Percentiles rank a stretch among this genome's conserved stretches.
Conservation (phyloP, 2,329 filamentous ascomycete species). For the Botrytis paeoniae region DNA sequence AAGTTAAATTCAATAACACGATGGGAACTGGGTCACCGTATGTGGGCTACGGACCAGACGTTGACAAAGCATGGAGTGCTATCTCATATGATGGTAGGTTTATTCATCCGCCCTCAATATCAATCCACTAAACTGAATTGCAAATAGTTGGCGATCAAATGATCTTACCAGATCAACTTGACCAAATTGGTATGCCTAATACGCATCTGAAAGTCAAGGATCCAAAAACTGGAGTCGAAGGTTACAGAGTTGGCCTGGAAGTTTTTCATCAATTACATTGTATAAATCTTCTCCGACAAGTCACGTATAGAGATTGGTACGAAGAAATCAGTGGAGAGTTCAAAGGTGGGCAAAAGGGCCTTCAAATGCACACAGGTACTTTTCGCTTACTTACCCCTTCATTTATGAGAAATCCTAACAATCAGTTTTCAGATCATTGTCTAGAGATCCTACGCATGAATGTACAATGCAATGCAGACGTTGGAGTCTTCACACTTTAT, state of each 20-base stretch:
- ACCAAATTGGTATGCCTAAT: conserved; percentile 50
- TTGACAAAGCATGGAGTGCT: conserved; percentile 56
- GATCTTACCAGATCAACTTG: conserved; percentile 53
- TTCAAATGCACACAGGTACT: conserved; percentile 42
- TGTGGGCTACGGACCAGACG: conserved; percentile 54
- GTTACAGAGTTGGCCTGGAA: conserved; percentile 54
- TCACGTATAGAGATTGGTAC: conserved; percentile 51
- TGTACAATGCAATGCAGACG: conserved; percentile 54
- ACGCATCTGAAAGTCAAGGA: conserved; percentile 51
- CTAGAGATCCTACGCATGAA: conserved; percentile 52
- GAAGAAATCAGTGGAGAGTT: conserved; percentile 48
- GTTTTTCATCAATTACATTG: conserved; percentile 43
- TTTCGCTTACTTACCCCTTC: not conserved
- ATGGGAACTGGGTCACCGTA: conserved; percentile 46
- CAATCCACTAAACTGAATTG: not conserved
- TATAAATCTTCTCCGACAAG: conserved; percentile 42
- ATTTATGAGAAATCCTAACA: not conserved
- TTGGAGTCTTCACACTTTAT: conserved; percentile 54
- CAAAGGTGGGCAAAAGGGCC: conserved; percentile 42
- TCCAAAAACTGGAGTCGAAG: conserved; percentile 53
- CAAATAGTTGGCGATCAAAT: conserved; percentile 57
- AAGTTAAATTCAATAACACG: conserved; percentile 49
- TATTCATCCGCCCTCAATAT: not conserved
- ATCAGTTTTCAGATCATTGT: conserved; percentile 45
- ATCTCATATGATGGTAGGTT: conserved; percentile 47